Evolutionary conservation across 805 yeast species (phyloP), one percentile per base, ranked within the genome.

Genomic region (Starmerella kuoi): DNA sequence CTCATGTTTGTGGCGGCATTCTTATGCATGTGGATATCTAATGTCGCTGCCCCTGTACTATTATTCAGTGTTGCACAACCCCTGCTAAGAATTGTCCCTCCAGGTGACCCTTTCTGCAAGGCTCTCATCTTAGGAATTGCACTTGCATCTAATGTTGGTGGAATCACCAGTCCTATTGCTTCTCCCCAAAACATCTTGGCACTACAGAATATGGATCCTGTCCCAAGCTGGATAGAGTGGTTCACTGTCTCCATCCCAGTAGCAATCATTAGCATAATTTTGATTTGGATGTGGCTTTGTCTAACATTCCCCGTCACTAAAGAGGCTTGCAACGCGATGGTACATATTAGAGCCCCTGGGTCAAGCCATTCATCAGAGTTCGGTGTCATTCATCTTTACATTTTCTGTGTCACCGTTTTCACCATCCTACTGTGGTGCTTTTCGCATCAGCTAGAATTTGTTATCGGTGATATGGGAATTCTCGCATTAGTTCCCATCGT

Each of bases 121-220:
- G 85, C 94, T 2, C 67, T 88, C 53, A 80, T 88, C 38, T 63
- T 88, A 35, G 97, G 96, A 34, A 81, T 88, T 52, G 97, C 97
- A 0, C 65, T 88, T 43, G 93, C 97, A 2, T 80, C 94, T 6
- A 85, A 88, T 58, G 67, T 88, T 37, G 97, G 95, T 19, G 98
- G 98, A 50, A 88, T 87, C 94, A 80, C 95, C 0, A 84, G 95
- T 3, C 98, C 98, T 6, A 88, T 88, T 56, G 87, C 96, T 1
- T 84, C 95, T 2, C 98, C 98, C 1, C 98, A 88, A 58, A 88
- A 88, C 60, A 83, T 88, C 48, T 77, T 88, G 54, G 94, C 95
- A 1, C 69, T 88, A 38, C 87, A 84, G 43, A 67, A 79, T 52
- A 88, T 88, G 97, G 69, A 68, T 43, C 94, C 93, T 1, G 77